phyloP scores from a whole-genome alignment of 768 basidiomycete genomes.

The Lyophyllum decastes region DNA sequence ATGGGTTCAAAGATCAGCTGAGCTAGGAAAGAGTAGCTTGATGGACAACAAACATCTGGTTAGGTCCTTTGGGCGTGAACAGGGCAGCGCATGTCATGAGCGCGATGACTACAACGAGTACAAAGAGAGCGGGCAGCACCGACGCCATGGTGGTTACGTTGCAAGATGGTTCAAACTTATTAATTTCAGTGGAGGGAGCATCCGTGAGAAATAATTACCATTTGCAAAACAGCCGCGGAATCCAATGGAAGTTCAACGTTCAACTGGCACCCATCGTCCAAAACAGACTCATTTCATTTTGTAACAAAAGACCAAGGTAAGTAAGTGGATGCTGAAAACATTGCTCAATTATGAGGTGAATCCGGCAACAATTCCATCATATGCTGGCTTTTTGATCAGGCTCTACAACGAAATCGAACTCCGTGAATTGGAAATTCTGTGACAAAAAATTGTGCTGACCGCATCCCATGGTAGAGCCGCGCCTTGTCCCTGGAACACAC shows the following conservation, averaged over 20 bases:
- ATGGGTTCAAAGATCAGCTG: conserved; percentile 10
- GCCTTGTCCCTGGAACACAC: conserved; percentile 36
- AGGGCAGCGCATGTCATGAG: conserved; percentile 68
- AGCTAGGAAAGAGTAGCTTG: neutral
- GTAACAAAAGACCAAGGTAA: too few species aligned
- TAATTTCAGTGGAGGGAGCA: neutral
- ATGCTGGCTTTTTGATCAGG: conserved; percentile 44
- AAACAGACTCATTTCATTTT: too few species aligned
- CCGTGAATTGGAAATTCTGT: neutral
- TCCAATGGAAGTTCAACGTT: too few species aligned
- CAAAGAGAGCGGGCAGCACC: conserved; percentile 65
- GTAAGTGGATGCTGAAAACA: too few species aligned
- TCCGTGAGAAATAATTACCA: conserved; percentile 1
- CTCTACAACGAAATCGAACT: conserved; percentile 25
- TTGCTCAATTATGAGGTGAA: conserved; percentile 12
- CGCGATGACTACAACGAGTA: conserved; percentile 63
- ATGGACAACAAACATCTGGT: conserved; percentile 74
- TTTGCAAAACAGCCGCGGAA: too few species aligned
- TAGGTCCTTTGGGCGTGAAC: conserved; percentile 80
- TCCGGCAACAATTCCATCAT: conserved; percentile 44
- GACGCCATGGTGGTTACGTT: conserved; percentile 56
- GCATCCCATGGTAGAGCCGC: conserved; percentile 40
- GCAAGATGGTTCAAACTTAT: neutral
- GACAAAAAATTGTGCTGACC: conserved; percentile 18
- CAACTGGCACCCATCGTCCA: too few species aligned